These are phyloP conservation scores for Sphaerobolus stellatus DNA, from an alignment of 1,284 basidiomycete species.

Conservation along the genomic window DNA sequence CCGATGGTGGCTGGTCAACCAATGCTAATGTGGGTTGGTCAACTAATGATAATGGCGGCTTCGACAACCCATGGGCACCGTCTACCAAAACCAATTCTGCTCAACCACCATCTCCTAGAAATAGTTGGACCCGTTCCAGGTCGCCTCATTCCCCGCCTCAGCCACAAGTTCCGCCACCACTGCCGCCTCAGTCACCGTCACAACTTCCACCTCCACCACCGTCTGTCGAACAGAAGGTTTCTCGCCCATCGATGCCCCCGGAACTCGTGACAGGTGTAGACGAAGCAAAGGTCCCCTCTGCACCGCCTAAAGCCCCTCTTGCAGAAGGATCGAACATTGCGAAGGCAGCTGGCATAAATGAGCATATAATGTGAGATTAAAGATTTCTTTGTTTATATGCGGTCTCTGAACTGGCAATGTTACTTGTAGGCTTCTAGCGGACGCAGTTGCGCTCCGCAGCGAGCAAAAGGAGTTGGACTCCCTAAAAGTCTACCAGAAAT, in stretches of 20 bases:
- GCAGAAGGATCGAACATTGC: neutral
- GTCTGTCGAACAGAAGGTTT: neutral
- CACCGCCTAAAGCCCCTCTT: neutral
- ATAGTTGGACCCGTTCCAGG: neutral
- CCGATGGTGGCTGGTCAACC: neutral
- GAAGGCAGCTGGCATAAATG: neutral
- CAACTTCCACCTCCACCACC: neutral
- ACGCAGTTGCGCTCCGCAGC: neutral
- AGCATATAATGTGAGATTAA: slow-evolving; percentile 3
- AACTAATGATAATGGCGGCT: neutral
- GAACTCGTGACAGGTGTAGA: too few relatives aligned
- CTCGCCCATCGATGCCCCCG: neutral
- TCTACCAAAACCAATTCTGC: neutral
- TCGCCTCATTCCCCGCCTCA: neutral
- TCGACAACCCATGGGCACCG: neutral
- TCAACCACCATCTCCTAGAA: neutral
- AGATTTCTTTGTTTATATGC: neutral
- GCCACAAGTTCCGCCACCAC: neutral
- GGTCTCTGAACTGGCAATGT: neutral
- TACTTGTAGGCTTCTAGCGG: neutral
- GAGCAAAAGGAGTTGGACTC: neutral
- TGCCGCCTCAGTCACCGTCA: neutral
- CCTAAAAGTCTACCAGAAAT: neutral
- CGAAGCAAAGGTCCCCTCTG: neutral
- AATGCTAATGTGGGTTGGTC: neutral